A percentile compares a stretch with the other conserved stretches of the same genome.
phyloP scores from a whole-genome alignment of 805 yeast species.

The Saturnispora saitoi region DNA sequence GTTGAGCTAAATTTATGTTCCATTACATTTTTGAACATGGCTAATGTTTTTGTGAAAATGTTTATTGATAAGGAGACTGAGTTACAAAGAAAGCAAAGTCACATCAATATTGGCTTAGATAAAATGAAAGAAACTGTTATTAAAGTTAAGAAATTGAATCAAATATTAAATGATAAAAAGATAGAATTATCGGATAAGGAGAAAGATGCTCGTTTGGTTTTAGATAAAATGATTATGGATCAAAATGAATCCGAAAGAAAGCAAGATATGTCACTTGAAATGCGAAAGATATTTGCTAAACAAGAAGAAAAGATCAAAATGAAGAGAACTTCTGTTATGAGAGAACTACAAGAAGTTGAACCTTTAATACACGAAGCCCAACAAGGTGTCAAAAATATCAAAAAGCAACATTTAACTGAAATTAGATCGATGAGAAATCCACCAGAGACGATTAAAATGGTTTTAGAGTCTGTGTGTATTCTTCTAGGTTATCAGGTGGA shows the following conservation, averaged over 20 bases:
- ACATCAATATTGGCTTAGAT: slow-evolving; percentile 64
- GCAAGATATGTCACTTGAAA: slow-evolving; percentile 73
- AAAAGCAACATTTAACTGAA: slow-evolving; percentile 87
- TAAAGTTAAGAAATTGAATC: slow-evolving; percentile 54
- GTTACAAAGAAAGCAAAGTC: slow-evolving; percentile 61
- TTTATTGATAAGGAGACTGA: slow-evolving; percentile 37
- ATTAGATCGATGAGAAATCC: slow-evolving; percentile 84
- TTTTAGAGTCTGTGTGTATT: slow-evolving; percentile 81
- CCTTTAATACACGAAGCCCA: slow-evolving; percentile 83
- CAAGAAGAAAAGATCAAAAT: slow-evolving; percentile 55
- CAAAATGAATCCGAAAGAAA: slow-evolving; percentile 91
- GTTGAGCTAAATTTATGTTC: neutral
- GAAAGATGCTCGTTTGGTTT: slow-evolving; percentile 57
- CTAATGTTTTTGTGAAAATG: slow-evolving; percentile 35
- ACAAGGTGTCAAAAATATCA: slow-evolving; percentile 82
- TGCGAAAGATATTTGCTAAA: slow-evolving; percentile 56
- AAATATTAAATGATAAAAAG: slow-evolving; percentile 46
- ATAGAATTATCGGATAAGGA: slow-evolving; percentile 46
- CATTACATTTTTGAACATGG: slow-evolving; percentile 50
- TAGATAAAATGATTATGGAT: slow-evolving; percentile 67
- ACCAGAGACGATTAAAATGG: slow-evolving; percentile 75
- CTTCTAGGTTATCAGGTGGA: slow-evolving; percentile 62
- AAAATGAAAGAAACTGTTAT: slow-evolving; percentile 69
- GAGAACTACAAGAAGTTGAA: slow-evolving; percentile 66
- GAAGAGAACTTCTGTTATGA: slow-evolving; percentile 46